Evolutionary conservation across 108 stramenopile genomes (phyloP).

Genomic region (Fragilariopsis cylindrus): DNA sequence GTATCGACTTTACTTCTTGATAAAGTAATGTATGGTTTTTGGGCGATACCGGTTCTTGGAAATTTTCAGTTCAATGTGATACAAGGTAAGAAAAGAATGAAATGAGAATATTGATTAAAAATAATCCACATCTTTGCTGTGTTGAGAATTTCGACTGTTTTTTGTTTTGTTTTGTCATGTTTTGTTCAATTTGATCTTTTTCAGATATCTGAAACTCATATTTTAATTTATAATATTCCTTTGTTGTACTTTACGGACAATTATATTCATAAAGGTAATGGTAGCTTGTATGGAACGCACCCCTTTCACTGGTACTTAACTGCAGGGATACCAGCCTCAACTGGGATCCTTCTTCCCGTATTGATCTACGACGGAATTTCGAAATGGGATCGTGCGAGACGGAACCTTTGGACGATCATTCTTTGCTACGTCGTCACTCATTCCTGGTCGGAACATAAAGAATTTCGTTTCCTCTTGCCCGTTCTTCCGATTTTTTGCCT

Average conservation of each 20-base stretch:
- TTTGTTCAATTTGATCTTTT: not conserved
- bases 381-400: constrained; percentile 17
- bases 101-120: no score
- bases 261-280: constrained; percentile 37
- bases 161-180: not conserved
- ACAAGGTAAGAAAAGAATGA: constrained; percentile 39
- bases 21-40: constrained; percentile 78
- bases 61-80: constrained; percentile 88
- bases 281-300: constrained; percentile 83
- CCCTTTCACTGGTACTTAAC: constrained; percentile 83
- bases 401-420: constrained; percentile 55
- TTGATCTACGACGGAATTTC: constrained; percentile 43
- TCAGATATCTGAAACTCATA: not conserved
- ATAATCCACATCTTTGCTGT: no score
- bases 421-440: constrained; percentile 58
- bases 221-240: no score
- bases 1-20: constrained; percentile 56
- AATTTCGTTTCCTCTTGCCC: constrained; percentile 93
- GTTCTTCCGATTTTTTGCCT: constrained; percentile 84
- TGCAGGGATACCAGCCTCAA: constrained; percentile 75
- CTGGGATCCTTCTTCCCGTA: constrained; percentile 63
- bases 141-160: constrained; percentile 1
- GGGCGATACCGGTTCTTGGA: constrained; percentile 80
- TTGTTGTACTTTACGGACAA: not conserved
- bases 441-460: constrained; percentile 92